A percentile compares a stretch with the other conserved stretches of the same genome.
These are phyloP conservation scores for Umbilicus rupestris DNA, from an alignment of 164 flowering plant genomes.

Conservation along the genomic window DNA sequence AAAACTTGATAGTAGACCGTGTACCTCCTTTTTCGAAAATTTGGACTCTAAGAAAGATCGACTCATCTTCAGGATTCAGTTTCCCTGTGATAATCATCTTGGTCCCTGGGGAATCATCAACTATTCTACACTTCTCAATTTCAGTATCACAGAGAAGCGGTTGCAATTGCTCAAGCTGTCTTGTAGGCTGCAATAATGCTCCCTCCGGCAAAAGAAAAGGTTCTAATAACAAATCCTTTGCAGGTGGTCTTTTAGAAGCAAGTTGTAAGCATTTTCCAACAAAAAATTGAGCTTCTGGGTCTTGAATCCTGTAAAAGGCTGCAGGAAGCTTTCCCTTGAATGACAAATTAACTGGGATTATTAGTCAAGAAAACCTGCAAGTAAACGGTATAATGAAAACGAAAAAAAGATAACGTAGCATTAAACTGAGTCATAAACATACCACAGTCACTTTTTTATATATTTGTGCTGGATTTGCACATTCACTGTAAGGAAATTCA, in stretches of 20 bases:
- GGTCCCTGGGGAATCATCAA: conserved; percentile 24
- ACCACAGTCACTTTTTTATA: conserved; percentile 48
- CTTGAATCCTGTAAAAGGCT: conserved; percentile 33
- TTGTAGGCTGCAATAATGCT: conserved; percentile 1
- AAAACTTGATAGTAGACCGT: background rate
- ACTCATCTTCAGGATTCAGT: conserved; percentile 41
- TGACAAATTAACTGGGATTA: background rate
- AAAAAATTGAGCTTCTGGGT: conserved; percentile 36
- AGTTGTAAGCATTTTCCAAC: conserved; percentile 39
- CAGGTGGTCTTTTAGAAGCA: conserved; percentile 39
- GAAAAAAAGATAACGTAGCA: background rate
- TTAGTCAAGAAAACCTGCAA: background rate
- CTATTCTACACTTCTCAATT: conserved; percentile 25
- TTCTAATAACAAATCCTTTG: conserved; percentile 42
- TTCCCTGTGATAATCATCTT: conserved; percentile 50
- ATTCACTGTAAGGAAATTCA: conserved; percentile 42
- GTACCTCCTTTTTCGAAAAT: conserved; percentile 46
- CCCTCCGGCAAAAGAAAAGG: conserved; percentile 31
- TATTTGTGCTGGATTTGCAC: conserved; percentile 39
- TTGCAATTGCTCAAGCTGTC: conserved; percentile 17
- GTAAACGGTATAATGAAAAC: background rate
- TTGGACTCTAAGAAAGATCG: conserved; percentile 45
- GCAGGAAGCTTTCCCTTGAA: conserved; percentile 44
- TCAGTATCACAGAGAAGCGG: conserved; percentile 31
- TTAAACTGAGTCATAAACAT: conserved; percentile 8